Evolutionary conservation across 78 protist species (phyloP).

Genomic region (Monosiga brevicollis): DNA sequence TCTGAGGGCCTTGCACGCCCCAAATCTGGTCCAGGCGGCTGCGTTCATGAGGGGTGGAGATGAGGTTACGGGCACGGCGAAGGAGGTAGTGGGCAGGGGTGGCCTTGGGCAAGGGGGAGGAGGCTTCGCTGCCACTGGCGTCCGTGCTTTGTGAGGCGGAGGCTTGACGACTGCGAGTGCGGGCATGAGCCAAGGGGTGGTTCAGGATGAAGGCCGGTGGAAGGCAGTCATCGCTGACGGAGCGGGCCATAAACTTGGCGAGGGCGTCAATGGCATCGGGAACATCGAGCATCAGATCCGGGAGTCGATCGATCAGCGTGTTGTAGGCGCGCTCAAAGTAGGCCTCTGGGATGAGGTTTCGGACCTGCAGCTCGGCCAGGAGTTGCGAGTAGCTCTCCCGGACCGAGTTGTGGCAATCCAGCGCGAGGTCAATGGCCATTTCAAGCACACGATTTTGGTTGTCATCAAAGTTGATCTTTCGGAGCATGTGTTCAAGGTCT

Average conservation of each 20-base stretch:
- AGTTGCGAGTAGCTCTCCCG: neutral
- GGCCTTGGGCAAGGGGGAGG: neutral
- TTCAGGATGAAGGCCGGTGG: neutral
- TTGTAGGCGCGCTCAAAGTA: neutral
- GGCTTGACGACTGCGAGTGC: too few relatives aligned
- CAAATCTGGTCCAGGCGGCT: neutral
- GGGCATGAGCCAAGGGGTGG: neutral
- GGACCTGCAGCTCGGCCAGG: neutral
- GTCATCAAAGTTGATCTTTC: neutral
- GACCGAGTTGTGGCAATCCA: neutral
- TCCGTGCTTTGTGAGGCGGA: too few relatives aligned
- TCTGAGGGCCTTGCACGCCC: neutral
- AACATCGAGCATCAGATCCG: neutral
- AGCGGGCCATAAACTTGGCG: conserved; percentile 11
- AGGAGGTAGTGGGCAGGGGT: neutral
- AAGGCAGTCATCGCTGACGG: conserved; percentile 9
- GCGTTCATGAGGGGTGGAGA: neutral
- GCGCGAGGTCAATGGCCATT: neutral
- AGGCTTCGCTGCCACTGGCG: too few relatives aligned
- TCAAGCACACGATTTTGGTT: neutral
- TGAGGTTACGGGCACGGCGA: neutral
- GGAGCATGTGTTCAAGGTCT: neutral
- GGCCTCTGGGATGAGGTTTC: neutral
- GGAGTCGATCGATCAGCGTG: neutral
- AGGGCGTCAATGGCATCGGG: neutral